Percentiles rank a stretch among this genome's conserved stretches.
phyloP scores from a whole-genome alignment of 441 rosid genomes.

The Dalechampia spathulata region DNA sequence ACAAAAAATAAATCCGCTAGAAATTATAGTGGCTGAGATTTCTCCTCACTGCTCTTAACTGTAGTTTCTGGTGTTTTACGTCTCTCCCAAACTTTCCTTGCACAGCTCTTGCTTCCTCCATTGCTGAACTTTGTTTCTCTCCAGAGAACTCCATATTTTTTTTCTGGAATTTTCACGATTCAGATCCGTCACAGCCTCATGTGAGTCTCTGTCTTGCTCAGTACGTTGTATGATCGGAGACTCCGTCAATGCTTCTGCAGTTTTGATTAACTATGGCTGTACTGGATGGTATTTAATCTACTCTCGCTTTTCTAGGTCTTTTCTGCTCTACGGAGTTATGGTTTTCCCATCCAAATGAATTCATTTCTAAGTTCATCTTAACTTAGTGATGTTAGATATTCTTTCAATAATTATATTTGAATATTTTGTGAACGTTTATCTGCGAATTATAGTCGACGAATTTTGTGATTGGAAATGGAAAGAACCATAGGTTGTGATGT shows the following conservation, averaged over 20 bases:
- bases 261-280: constrained; percentile 24
- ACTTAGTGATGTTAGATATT: too few species aligned
- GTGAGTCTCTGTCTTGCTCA: constrained; percentile 21
- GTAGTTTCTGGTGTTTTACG: constrained; percentile 42
- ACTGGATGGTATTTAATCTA: constrained; percentile 25
- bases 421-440: too few species aligned
- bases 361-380: too few species aligned
- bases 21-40: constrained; percentile 97
- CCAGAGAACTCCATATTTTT: not conserved
- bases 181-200: constrained; percentile 35
- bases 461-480: too few species aligned
- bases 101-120: constrained; percentile 9
- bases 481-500: too few species aligned
- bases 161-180: not conserved
- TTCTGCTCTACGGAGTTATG: too few species aligned
- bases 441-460: too few species aligned
- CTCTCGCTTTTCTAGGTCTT: constrained; percentile 20
- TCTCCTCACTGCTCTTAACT: constrained; percentile 20
- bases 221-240: constrained; percentile 21
- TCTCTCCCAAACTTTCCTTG: constrained; percentile 18
- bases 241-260: constrained; percentile 24
- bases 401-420: too few species aligned
- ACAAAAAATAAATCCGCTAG: constrained; percentile 26
- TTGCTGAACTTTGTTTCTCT: too few species aligned
- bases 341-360: too few species aligned